Evolutionary conservation across 179 eudicot species (phyloP).

Genomic region (Carnegiea gigantea): DNA sequence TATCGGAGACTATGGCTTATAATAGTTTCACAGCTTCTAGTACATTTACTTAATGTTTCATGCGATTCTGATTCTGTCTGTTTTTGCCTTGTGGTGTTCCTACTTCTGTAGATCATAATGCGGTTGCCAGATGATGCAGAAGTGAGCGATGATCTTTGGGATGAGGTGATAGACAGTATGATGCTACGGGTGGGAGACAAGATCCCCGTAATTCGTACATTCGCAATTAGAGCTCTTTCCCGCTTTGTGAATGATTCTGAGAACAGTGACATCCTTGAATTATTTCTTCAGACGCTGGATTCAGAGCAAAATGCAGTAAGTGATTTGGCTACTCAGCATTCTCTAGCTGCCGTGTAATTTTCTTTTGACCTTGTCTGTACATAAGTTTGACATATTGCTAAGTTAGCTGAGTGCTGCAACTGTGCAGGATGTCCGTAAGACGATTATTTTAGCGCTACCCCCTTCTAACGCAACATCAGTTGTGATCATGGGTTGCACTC

Average conservation of each 20-base stretch:
- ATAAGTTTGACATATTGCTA: neutral
- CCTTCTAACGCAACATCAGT: slow-evolving; percentile 72
- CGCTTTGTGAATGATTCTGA: slow-evolving; percentile 93
- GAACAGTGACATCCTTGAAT: slow-evolving; percentile 79
- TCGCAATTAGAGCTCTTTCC: slow-evolving; percentile 82
- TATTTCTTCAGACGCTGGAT: slow-evolving; percentile 60
- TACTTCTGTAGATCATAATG: slow-evolving; percentile 72
- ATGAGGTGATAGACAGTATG: slow-evolving; percentile 86
- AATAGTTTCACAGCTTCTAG: neutral
- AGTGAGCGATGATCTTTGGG: slow-evolving; percentile 89
- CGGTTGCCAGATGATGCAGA: slow-evolving; percentile 95
- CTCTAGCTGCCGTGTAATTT: slow-evolving; percentile 1
- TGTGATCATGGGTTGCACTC: slow-evolving; percentile 70
- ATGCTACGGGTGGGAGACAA: slow-evolving; percentile 68
- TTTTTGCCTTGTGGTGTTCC: slow-evolving; percentile 4
- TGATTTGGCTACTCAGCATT: slow-evolving; percentile 18
- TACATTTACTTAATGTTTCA: neutral
- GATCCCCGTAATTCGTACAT: slow-evolving; percentile 74
- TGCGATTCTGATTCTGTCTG: neutral
- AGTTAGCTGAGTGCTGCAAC: slow-evolving; percentile 19
- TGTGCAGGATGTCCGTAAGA: slow-evolving; percentile 89
- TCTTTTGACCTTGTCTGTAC: neutral
- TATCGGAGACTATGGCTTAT: neutral
- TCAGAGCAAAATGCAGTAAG: slow-evolving; percentile 87
- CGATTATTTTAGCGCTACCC: slow-evolving; percentile 77